Conservation (phyloP, 208 protist genomes). For the Spongospora subterranea region DNA sequence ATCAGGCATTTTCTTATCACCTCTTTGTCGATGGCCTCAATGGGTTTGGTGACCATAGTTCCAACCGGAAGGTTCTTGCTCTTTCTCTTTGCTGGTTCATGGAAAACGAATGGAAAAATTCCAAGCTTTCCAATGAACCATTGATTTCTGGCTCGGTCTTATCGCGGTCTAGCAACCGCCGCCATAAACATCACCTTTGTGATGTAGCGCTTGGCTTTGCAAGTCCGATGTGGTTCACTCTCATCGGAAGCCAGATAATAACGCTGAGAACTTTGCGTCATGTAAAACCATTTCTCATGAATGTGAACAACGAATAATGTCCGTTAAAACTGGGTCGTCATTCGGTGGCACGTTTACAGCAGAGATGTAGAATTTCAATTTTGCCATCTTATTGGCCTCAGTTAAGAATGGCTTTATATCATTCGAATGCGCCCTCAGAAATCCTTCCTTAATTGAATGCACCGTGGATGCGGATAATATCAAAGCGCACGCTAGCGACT, state of each 20-base stretch:
- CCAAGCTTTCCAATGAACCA: background rate
- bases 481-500: background rate
- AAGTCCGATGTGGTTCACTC: background rate
- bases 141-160: background rate
- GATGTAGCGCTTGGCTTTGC: constrained; percentile 12
- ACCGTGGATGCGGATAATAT: background rate
- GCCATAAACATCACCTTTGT: constrained; percentile 40
- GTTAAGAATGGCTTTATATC: background rate
- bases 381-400: background rate
- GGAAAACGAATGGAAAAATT: background rate
- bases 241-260: background rate
- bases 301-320: background rate
- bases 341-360: background rate
- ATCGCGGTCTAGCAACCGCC: constrained; percentile 24
- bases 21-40: background rate
- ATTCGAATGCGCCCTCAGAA: background rate
- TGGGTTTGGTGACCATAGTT: constrained; percentile 28
- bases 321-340: background rate
- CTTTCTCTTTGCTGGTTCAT: background rate
- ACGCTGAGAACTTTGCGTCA: background rate
- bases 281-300: constrained; percentile 52
- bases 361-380: background rate
- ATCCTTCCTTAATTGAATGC: background rate
- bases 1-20: background rate
- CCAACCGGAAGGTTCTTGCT: background rate